These are phyloP conservation scores for Calonectria pauciramosa DNA, from an alignment of 2,329 filamentous ascomycete genomes.

Conservation along the genomic window DNA sequence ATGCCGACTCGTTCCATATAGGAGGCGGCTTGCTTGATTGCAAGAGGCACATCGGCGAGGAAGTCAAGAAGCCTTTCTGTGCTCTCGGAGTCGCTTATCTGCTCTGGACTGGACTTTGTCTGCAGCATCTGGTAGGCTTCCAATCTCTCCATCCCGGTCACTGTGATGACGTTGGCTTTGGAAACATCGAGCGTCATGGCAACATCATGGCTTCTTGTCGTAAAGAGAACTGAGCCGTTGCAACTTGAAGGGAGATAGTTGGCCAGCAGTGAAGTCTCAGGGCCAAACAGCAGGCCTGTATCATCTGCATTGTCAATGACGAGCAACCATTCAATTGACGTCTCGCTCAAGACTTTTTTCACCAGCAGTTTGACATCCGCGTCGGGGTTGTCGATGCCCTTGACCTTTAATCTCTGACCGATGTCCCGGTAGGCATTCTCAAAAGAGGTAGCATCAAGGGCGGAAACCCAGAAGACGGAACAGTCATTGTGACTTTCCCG, in stretches of 20 bases:
- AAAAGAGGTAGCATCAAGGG: constrained; percentile 44
- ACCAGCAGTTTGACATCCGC: constrained; percentile 54
- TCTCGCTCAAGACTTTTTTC: constrained; percentile 47
- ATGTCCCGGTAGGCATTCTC: constrained; percentile 53
- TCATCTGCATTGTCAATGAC: constrained; percentile 62
- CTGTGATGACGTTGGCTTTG: constrained; percentile 32
- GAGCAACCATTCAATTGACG: constrained; percentile 53
- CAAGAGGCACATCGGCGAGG: constrained; percentile 50
- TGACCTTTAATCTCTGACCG: constrained; percentile 43
- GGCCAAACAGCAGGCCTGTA: constrained; percentile 44
- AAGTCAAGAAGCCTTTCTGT: constrained; percentile 45
- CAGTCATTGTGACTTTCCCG: constrained; percentile 43
- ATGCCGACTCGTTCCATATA: constrained; percentile 50
- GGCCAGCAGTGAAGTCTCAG: constrained; percentile 20
- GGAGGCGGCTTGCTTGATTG: constrained; percentile 53
- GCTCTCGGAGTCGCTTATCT: constrained; percentile 35
- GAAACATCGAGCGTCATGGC: constrained; percentile 18
- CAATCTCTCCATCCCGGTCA: constrained; percentile 29
- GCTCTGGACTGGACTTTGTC: constrained; percentile 27
- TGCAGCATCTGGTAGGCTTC: constrained; percentile 42
- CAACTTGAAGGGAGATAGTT: constrained; percentile 46
- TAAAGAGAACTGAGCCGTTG: constrained; percentile 38
- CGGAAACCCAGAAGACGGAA: constrained; percentile 58
- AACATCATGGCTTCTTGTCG: constrained; percentile 33
- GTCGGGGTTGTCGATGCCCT: constrained; percentile 48